Base-by-base conservation (phyloP, 305 asterid species). In the Plantago lanceolata region DNA sequence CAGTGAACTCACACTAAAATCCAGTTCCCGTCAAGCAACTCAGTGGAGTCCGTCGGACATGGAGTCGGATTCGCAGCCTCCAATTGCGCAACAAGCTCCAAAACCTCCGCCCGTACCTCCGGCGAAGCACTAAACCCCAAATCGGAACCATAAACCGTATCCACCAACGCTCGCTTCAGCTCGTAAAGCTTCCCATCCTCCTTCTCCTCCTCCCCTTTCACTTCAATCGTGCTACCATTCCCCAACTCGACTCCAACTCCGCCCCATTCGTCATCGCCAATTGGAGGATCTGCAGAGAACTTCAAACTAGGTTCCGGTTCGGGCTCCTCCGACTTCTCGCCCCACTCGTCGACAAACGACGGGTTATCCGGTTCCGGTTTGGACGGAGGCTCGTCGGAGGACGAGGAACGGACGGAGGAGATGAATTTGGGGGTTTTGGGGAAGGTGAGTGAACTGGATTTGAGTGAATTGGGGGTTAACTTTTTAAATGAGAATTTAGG, bases 1-100 rank as follows among this genome's bases (percentile, higher is more conserved):
- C 9, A 53, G 29, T 3, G 61, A 62, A 72, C 95, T 86, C 73
- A 88, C 98, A 82, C 82, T 75, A 91, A 79, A 75, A 86, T 64
- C 98, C 96, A 91, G 70, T 78, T 85, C 50, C 98, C 98, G 61
- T 86, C 90, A 9, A 91, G 90, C 87, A 91, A 85, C 19, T 81
- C 86, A 40, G 89, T 77, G 66, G 51, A 44, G 65, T 83, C 92
- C 8, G 84, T 82, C 1, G 98, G 98, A 1, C 88, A 85, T 8
- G 85, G 80, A 43, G 88, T 86, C 1, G 95, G 98, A 79, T 91
- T 88, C 18, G 80, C 71, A 11, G 90, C 93, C 78, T 91, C 98
- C 82, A 91, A 73, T 73, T 83, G 96, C 29, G 87, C 72, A 69
- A 91, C 85, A 57, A 91, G 84, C 78, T 91, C 94, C 50, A 82